Evolutionary conservation across 139 green algal species (phyloP), one percentile per base, ranked within the genome.

Genomic region (Microglena sp.): DNA sequence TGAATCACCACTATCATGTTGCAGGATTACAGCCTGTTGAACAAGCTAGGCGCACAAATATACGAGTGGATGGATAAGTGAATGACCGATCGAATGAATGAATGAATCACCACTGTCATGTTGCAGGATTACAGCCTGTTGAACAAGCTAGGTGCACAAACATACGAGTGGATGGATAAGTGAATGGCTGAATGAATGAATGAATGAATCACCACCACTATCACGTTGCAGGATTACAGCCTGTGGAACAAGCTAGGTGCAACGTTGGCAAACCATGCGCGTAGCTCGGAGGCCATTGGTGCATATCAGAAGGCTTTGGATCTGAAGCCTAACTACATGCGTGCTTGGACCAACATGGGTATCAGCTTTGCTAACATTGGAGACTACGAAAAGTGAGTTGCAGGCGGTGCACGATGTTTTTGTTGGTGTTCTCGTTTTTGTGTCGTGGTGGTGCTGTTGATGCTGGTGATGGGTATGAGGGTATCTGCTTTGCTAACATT

Each of bases 241-340:
- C 75, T 96, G 65, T 97, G 92, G 91, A 98, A 98, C 84, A 97
- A 97, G 79, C 84, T 98, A 55, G 93, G 91, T 11, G 88, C 87
- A 24, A 95, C 87, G 5, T 70, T 94, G 33, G 94, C 94, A 59
- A 99, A 99, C 77, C 82, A 85, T 50, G 70, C 72, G 0, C 80
- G 77, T 62, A 72, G 67, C 40, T 32, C 59, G 5, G 67, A 74
- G 22, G 67, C 67, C 1, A 46, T 74, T 15, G 34, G 63, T 24
- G 67, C 67, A 6, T 74, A 74, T 33, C 67, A 74, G 27, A 66
- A 66, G 35, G 94, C 94, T 5, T 81, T 99, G 50, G 87, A 97
- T 53, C 64, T 96, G 1, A 99, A 98, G 77, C 91, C 94, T 67
- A 98, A 98, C 83, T 99, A 99, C 84, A 93, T 97, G 82, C 83